Percentiles rank a stretch among this genome's conserved stretches.
These are phyloP conservation scores for Elaeis guineensis DNA, from an alignment of 176 grass and related monocot genomes.

Conservation along the genomic window DNA sequence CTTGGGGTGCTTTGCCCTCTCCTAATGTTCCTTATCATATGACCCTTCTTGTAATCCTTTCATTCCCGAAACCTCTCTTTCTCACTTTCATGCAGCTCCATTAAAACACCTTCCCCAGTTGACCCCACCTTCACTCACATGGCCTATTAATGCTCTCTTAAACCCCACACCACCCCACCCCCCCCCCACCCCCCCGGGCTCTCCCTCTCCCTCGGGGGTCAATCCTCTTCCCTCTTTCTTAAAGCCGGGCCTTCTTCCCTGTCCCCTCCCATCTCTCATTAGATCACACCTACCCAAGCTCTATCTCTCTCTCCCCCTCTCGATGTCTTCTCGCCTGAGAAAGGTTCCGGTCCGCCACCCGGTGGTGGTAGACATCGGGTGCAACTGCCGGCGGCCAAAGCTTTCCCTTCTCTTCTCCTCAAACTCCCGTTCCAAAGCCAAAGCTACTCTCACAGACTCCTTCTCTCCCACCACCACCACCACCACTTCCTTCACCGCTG, in stretches of 20 bases:
- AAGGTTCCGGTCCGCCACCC: constrained; percentile 5
- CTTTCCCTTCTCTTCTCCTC: constrained; percentile 13
- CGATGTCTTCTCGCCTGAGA: constrained; percentile 1
- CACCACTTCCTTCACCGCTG: not conserved
- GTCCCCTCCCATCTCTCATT: not conserved
- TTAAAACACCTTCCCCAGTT: no score
- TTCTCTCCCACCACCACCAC: not conserved
- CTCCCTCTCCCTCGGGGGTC: no score
- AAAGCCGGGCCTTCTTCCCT: not conserved
- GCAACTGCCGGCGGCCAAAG: constrained; percentile 5
- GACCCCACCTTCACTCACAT: no score
- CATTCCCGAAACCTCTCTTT: no score
- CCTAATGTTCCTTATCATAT: no score
- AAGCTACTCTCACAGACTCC: not conserved
- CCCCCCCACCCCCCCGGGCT: no score
- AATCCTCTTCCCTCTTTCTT: no score
- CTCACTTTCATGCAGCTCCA: no score
- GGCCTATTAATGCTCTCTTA: no score
- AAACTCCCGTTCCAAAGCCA: not conserved
- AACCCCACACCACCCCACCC: no score
- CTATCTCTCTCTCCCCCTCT: not conserved
- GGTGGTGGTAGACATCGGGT: constrained; percentile 13
- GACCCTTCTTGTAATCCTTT: no score
- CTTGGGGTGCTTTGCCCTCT: no score
- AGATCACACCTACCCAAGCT: not conserved